Conservation (phyloP, 192 early-diverging fungal genomes). For the Entophlyctis helioformis region DNA sequence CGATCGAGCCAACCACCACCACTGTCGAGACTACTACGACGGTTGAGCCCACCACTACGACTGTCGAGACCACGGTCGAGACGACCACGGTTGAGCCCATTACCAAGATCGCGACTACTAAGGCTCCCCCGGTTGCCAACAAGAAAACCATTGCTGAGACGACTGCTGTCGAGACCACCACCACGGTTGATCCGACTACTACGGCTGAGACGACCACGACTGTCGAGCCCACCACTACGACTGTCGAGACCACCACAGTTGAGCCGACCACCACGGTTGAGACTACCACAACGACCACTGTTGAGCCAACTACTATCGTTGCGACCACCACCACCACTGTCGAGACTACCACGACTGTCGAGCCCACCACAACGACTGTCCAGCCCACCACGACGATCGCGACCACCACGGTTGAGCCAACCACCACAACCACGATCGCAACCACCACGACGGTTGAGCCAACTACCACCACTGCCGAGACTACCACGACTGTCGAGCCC, state of each 20-base stretch:
- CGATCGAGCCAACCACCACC: not conserved
- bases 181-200: too few species aligned
- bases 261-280: not conserved
- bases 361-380: too few species aligned
- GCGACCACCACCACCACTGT: not conserved
- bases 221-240: not conserved
- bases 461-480: too few species aligned
- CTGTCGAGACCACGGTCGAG: not conserved
- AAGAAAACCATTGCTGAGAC: not conserved
- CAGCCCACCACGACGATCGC: too few species aligned
- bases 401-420: too few species aligned
- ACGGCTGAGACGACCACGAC: too few species aligned
- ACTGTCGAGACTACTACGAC: not conserved
- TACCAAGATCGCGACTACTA: too few species aligned
- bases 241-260: not conserved
- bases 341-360: too few species aligned
- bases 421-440: too few species aligned
- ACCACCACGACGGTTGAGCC: too few species aligned
- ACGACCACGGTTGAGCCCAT: not conserved
- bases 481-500: too few species aligned
- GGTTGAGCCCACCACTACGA: not conserved
- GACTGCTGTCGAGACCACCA: not conserved
- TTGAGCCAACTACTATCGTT: not conserved
- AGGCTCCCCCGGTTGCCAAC: not conserved
- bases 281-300: not conserved